Conservation (phyloP, 768 basidiomycete genomes). For the Polyporus arcularius region DNA sequence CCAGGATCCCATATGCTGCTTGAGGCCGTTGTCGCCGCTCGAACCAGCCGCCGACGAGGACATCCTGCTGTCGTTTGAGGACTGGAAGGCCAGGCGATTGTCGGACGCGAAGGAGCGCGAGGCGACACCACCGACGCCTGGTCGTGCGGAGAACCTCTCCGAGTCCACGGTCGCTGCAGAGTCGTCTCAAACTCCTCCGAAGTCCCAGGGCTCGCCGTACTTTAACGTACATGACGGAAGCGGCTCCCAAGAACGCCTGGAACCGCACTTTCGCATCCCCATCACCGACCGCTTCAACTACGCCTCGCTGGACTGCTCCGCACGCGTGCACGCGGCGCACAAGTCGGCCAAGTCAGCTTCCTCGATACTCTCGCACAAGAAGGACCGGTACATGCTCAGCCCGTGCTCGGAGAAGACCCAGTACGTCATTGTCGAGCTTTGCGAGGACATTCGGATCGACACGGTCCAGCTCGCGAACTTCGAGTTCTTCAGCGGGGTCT, state of each 20-base stretch:
- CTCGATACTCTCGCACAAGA: slow-evolving; percentile 84
- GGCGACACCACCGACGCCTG: background rate
- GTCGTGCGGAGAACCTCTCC: slow-evolving; percentile 10
- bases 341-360: slow-evolving; percentile 78
- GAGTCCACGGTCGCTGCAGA: background rate
- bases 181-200: background rate
- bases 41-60: slow-evolving; percentile 56
- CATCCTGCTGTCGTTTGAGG: slow-evolving; percentile 78
- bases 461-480: slow-evolving; percentile 96
- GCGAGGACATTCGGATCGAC: slow-evolving; percentile 96
- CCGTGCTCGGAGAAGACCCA: slow-evolving; percentile 71
- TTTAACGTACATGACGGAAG: slow-evolving; percentile 15
- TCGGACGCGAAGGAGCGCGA: slow-evolving; percentile 30
- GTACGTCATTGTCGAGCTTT: slow-evolving; percentile 93
- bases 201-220: background rate
- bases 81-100: slow-evolving; percentile 78
- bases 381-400: slow-evolving; percentile 95
- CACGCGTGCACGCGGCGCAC: slow-evolving; percentile 85
- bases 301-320: slow-evolving; percentile 90
- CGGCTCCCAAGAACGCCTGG: slow-evolving; percentile 33
- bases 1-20: slow-evolving; percentile 66
- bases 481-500: slow-evolving; percentile 97
- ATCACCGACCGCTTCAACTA: slow-evolving; percentile 92
- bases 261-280: slow-evolving; percentile 72
- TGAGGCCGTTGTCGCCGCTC: slow-evolving; percentile 50